These are phyloP conservation scores for Aphanocladium album DNA, from an alignment of 2,329 filamentous ascomycete genomes.

Conservation along the genomic window DNA sequence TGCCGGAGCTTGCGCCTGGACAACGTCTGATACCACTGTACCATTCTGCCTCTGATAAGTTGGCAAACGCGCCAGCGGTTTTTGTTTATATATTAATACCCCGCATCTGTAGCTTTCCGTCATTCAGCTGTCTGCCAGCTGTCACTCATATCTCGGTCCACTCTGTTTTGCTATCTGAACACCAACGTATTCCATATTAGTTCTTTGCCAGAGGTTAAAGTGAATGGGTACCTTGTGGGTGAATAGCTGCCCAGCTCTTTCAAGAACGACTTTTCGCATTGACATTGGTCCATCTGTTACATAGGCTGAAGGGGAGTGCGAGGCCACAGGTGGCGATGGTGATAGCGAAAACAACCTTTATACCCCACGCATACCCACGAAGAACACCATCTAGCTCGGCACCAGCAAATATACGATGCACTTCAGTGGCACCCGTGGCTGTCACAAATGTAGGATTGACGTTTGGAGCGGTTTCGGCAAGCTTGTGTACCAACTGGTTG, in stretches of 20 bases:
- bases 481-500: conserved; percentile 26
- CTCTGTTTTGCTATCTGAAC: too few relatives aligned
- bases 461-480: conserved; percentile 23
- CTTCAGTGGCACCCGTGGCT: conserved; percentile 39
- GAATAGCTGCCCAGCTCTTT: too few relatives aligned
- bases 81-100: background rate
- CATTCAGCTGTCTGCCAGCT: too few relatives aligned
- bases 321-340: conserved; percentile 24
- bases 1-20: background rate
- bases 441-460: conserved; percentile 27
- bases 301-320: background rate
- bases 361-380: conserved; percentile 51
- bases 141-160: too few relatives aligned
- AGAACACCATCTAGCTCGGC: conserved; percentile 45
- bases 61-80: background rate
- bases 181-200: too few relatives aligned
- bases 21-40: background rate
- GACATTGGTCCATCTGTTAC: background rate
- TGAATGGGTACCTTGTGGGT: too few relatives aligned
- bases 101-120: too few relatives aligned
- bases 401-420: conserved; percentile 41
- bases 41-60: conserved; percentile 1
- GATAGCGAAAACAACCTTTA: conserved; percentile 54
- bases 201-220: too few relatives aligned
- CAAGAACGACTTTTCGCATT: background rate